Base-by-base conservation (phyloP, 2,329 filamentous ascomycete species). In the Pseudofabraea citricarpa region DNA sequence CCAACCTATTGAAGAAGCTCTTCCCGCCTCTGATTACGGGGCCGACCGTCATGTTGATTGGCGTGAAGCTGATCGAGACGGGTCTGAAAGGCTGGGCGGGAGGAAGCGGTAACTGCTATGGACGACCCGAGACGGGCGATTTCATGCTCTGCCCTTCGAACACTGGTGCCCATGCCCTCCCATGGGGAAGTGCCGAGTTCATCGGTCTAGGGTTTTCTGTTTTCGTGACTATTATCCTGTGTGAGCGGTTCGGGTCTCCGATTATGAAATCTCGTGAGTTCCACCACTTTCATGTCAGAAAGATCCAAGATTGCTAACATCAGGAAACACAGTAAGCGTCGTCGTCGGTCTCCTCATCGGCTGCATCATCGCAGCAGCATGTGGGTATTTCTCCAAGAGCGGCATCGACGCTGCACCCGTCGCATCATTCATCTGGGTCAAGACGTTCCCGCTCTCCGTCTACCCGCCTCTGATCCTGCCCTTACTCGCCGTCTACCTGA, bases 1-100 rank as follows among this genome's bases (percentile, higher is more conserved):
- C 86, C 0, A 75, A 69, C 46, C 63, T 80, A 24, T 73, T 91
- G 48, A 77, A 88, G 54, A 79, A 77, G 56, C 76, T 90, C 53
- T 90, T 91, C 60, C 87, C 87, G 6, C 87, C 87, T 4, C 78
- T 93, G 27, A 83, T 89, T 38, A 89, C 84, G 0, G 85, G 85
- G 2, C 83, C 83, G 0, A 87, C 84, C 2, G 75, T 83, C n/a
- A 66, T 76, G 68, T 71, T 85, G 21, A 90, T 93, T 47, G 87
- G 87, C 26, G 77, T 90, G 33, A 77, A 77, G 43, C 71, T 93
- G 43, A 83, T 91, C 54, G 63, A 79, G 52, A 81, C 76, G 24
- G 87, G 84, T 10, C 86, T 91, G 65, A 66, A 83, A 61, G 77
- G 84, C 65, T 91, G 87, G 87, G 84, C 85, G 41, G 87, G 87